Percentiles rank a stretch among this genome's conserved stretches.
These are phyloP conservation scores for Cystobasidiaceae sp. DNA, from an alignment of 1,284 basidiomycete species.

Conservation along the genomic window DNA sequence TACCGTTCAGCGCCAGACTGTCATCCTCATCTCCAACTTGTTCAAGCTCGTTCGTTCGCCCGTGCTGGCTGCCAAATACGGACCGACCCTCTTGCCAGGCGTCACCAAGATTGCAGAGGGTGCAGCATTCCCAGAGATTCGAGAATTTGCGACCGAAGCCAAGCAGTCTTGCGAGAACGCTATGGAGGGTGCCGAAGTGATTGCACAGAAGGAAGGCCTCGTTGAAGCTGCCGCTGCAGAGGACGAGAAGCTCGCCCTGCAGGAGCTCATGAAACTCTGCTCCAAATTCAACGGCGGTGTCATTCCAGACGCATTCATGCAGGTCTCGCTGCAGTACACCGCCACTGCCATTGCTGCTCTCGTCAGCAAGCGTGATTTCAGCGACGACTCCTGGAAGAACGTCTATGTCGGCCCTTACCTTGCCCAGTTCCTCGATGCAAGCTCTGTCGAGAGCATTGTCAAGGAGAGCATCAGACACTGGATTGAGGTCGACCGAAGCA, in stretches of 20 bases:
- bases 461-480: slow-evolving; percentile 67
- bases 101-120: slow-evolving; percentile 85
- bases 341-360: slow-evolving; percentile 72
- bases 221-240: slow-evolving; percentile 37
- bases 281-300: slow-evolving; percentile 38
- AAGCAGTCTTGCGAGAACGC: slow-evolving; percentile 37
- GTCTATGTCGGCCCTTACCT: slow-evolving; percentile 67
- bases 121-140: slow-evolving; percentile 95
- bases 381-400: slow-evolving; percentile 65
- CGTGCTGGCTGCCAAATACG: slow-evolving; percentile 80
- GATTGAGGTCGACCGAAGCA: slow-evolving; percentile 67
- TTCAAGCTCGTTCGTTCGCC: slow-evolving; percentile 96
- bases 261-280: slow-evolving; percentile 55
- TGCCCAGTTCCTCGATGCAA: slow-evolving; percentile 45
- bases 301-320: slow-evolving; percentile 46
- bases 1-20: slow-evolving; percentile 64
- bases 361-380: slow-evolving; percentile 62
- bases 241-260: slow-evolving; percentile 46
- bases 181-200: slow-evolving; percentile 40
- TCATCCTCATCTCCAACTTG: slow-evolving; percentile 92
- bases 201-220: slow-evolving; percentile 40
- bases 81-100: slow-evolving; percentile 81
- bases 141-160: slow-evolving; percentile 66
- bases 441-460: slow-evolving; percentile 51
- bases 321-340: slow-evolving; percentile 59